Conservation (phyloP, 1,284 basidiomycete species). For the Irpex sp. region DNA sequence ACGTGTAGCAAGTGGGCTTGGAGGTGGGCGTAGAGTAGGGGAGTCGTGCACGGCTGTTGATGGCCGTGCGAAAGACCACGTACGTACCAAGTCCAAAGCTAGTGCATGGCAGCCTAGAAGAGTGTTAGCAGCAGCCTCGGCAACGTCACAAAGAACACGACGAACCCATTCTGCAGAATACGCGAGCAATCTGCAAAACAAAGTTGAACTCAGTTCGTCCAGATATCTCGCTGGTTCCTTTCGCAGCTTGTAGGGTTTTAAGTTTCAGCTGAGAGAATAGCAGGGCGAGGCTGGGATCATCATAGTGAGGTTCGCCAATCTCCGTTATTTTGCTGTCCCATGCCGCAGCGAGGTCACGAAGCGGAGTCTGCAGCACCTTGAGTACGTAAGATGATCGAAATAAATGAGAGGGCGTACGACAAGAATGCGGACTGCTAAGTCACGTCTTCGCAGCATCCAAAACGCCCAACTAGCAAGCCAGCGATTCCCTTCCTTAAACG, state of each 20-base stretch:
- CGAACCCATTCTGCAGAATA: slow-evolving; percentile 90
- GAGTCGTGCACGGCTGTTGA: slow-evolving; percentile 31
- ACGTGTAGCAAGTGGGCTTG: slow-evolving; percentile 37
- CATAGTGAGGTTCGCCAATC: slow-evolving; percentile 83
- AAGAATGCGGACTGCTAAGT: slow-evolving; percentile 81
- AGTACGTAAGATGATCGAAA: slow-evolving; percentile 1
- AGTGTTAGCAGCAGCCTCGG: background rate
- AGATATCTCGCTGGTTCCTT: slow-evolving; percentile 87
- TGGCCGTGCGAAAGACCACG: slow-evolving; percentile 88
- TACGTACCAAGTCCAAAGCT: slow-evolving; percentile 79
- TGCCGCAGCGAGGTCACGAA: slow-evolving; percentile 61
- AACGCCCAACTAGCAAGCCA: slow-evolving; percentile 98
- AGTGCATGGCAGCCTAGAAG: slow-evolving; percentile 85
- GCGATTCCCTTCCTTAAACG: slow-evolving; percentile 82
- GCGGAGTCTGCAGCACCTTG: slow-evolving; percentile 55
- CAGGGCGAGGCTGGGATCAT: slow-evolving; percentile 86
- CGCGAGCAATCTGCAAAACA: slow-evolving; percentile 86
- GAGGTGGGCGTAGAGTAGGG: slow-evolving; percentile 24
- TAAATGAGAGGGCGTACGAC: slow-evolving; percentile 41
- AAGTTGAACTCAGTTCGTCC: slow-evolving; percentile 88
- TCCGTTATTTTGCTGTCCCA: slow-evolving; percentile 50
- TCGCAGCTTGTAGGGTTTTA: slow-evolving; percentile 86
- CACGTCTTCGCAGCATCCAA: slow-evolving; percentile 82
- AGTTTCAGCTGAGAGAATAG: slow-evolving; percentile 87
- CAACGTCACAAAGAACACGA: slow-evolving; percentile 5